A percentile compares a stretch with the other conserved stretches of the same genome.
phyloP scores from a whole-genome alignment of 768 basidiomycete species.

The Strobilomyces echinocephalus region DNA sequence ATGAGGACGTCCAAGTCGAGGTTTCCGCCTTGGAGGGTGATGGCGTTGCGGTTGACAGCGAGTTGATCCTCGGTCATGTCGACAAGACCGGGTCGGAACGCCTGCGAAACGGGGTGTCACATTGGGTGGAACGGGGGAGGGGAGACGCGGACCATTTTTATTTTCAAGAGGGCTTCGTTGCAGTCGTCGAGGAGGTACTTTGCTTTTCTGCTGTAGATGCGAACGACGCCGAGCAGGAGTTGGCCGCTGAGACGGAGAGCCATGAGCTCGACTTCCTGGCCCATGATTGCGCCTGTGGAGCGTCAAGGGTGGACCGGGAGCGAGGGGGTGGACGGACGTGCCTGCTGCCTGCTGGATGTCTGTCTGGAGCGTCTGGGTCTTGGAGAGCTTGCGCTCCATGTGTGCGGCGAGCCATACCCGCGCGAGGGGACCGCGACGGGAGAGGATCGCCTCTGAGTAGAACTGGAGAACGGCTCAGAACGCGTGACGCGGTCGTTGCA shows the following conservation, averaged over 20 bases:
- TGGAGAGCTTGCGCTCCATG: constrained; percentile 97
- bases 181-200: constrained; percentile 98
- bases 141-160: constrained; percentile 70
- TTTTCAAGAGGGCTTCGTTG: constrained; percentile 91
- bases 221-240: constrained; percentile 90
- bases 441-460: constrained; percentile 91
- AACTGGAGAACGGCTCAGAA: constrained; percentile 34
- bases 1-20: constrained; percentile 77
- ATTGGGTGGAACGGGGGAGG: background rate
- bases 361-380: constrained; percentile 89
- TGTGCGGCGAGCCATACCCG: constrained; percentile 99
- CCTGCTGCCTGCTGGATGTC: constrained; percentile 94
- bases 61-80: constrained; percentile 96
- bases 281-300: constrained; percentile 79
- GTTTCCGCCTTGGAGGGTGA: constrained; percentile 75
- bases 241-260: constrained; percentile 96
- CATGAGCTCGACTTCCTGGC: constrained; percentile 88
- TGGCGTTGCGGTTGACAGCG: constrained; percentile 78
- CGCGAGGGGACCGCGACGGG: constrained; percentile 88
- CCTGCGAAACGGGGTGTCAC: constrained; percentile 40
- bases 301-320: background rate
- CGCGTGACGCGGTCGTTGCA: too few relatives aligned
- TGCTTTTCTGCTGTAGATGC: constrained; percentile 96
- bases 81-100: constrained; percentile 91
- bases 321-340: constrained; percentile 20